Base-by-base conservation (phyloP, 23 red algal genomes). In the Gracilaria gracilis region DNA sequence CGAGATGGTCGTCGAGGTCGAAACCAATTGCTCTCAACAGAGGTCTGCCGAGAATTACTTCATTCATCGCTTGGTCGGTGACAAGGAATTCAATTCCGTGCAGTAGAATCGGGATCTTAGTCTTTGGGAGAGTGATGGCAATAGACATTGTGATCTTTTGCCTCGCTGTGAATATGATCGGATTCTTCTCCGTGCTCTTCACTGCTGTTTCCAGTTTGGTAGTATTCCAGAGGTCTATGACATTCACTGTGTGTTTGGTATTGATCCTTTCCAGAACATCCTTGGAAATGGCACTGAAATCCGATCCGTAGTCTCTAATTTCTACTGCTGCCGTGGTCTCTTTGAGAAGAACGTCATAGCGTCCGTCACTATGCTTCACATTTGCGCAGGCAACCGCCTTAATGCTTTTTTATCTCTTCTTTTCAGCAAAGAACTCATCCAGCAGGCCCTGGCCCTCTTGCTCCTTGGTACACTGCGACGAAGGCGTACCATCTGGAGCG, bases 241-340 rank as follows among this genome's bases (percentile, higher is more conserved):
- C n/a, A n/a, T n/a, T n/a, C n/a, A n/a, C n/a, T n/a, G n/a, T n/a
- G n/a, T n/a, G n/a, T n/a, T n/a, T n/a, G n/a, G n/a, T n/a, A n/a
- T n/a, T n/a, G n/a, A n/a, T n/a, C n/a, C n/a, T n/a, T n/a, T n/a
- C n/a, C n/a, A n/a, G n/a, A n/a, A n/a, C n/a, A n/a, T n/a, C n/a
- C n/a, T n/a, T n/a, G n/a, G n/a, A n/a, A n/a, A n/a, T n/a, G n/a
- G n/a, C n/a, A n/a, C n/a, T n/a, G n/a, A n/a, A n/a, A n/a, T n/a
- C n/a, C n/a, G 72, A n/a, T n/a, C 72, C 72, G 33, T 32, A 77
- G 72, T 77, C 72, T 48, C 72, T 16, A 25, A 77, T 8, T 23
- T 11, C 72, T 17, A 77, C 38, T 9, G 38, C 19, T 14, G 20
- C 33, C 11, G 20, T 48, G 11, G 8, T 35, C 13, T 77, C 72